A percentile compares a stretch with the other conserved stretches of the same genome.
Conservation (phyloP, 805 yeast species). For the Pichia nanzhaoensis region DNA sequence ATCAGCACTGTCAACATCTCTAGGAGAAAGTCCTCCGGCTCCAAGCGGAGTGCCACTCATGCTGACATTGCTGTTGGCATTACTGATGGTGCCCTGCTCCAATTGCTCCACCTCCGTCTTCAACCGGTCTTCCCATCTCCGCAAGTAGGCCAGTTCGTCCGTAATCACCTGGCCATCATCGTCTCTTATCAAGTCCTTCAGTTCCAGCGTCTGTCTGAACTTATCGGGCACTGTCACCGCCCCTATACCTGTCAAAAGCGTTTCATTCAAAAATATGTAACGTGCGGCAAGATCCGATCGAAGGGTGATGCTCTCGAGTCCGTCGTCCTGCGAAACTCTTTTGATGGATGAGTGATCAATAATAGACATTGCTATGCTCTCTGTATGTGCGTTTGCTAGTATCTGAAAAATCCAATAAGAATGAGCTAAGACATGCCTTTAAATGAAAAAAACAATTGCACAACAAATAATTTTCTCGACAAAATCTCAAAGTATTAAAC, state of each 20-base stretch:
- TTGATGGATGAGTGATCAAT: slow-evolving; percentile 23
- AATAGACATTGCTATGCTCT: no score
- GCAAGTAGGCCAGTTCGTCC: slow-evolving; percentile 15
- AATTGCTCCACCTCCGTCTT: slow-evolving; percentile 10
- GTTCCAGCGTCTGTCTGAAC: slow-evolving; percentile 15
- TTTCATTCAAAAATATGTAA: slow-evolving; percentile 28
- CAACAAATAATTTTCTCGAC: no score
- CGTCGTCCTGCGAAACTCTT: slow-evolving; percentile 20
- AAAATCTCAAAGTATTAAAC: no score
- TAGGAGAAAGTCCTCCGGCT: no score
- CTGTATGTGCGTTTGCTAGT: no score
- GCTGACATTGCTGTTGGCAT: no score
- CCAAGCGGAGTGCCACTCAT: no score
- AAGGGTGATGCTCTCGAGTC: slow-evolving; percentile 25
- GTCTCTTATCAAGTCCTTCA: slow-evolving; percentile 19
- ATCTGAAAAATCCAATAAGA: no score
- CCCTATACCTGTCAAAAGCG: slow-evolving; percentile 21
- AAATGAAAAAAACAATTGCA: no score
- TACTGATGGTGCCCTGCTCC: not conserved
- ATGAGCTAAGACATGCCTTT: no score
- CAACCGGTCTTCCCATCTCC: slow-evolving; percentile 14
- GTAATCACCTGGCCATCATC: slow-evolving; percentile 10
- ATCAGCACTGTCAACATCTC: no score
- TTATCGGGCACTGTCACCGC: slow-evolving; percentile 9
- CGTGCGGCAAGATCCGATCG: slow-evolving; percentile 31